Base-by-base conservation (phyloP, 768 basidiomycete species). In the Termitomyces sp. region DNA sequence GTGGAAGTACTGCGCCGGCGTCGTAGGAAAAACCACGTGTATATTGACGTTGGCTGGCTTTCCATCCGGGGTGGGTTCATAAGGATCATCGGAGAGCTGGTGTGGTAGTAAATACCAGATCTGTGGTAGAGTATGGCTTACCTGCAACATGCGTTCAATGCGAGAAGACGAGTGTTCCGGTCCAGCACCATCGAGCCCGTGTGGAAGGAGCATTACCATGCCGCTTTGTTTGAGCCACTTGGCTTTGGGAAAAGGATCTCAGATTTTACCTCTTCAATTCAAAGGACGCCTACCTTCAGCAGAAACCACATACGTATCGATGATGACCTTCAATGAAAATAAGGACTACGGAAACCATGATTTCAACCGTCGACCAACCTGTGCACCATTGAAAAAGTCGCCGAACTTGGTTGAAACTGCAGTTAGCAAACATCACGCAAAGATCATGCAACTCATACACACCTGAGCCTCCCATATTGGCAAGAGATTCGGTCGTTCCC, bases 191-290 rank as follows among this genome's bases (percentile, higher is more conserved):
- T 97, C 93, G 16, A 92, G 76, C 16, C 94, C 94, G 59, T 97
- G 94, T 26, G 94, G 94, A 0, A 97, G 77, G 46, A 93, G 81
- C 57, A 97, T 72, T 4, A 92, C 87, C 22, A 97, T 79, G 0
- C 89, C 94, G 62, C 92, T 94, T 72, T 96, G 94, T 68, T 86
- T 90, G 47, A 92, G 72, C 94, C 94, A 97, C 75, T 97, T 97
- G 4, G 93, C 92, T 93, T 29, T 7, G 61, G 37, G 58, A 32
- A 18, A 39, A 59, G 47, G 49, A 47, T 1, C 26, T 46, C 29
- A 31, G 26, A 39, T 10, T 24, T 22, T 20, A 22, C 18, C 43
- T 37, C 18, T 18, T 10, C n/a, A 8, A 2, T 53, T n/a, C 9
- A 22, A 5, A 24, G 7, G 29, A 26, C 16, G 71, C 87, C 57